phyloP scores from a whole-genome alignment of 2,329 filamentous ascomycete species.

The Sporothrix variecibatus region DNA sequence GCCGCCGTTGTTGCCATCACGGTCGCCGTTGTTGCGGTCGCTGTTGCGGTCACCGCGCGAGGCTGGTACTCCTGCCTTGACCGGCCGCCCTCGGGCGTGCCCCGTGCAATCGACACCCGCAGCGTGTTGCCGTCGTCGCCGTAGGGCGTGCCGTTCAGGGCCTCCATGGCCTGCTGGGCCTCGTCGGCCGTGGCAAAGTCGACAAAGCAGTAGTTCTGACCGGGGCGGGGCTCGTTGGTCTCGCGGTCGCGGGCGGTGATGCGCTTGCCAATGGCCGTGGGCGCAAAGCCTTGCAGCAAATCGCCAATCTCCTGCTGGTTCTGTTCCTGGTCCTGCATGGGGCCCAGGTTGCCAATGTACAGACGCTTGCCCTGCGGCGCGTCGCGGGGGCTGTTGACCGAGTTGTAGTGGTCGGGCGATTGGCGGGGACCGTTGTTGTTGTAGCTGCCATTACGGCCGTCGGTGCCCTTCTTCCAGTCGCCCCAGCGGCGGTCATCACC shows the following conservation, averaged over 20 bases:
- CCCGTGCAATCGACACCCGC: constrained; percentile 21
- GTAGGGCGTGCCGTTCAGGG: constrained; percentile 41
- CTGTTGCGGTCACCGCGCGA: neutral
- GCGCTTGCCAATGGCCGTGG: constrained; percentile 49
- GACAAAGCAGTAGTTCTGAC: constrained; percentile 67
- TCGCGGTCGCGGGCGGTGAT: constrained; percentile 62
- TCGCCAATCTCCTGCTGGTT: constrained; percentile 50
- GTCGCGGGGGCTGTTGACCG: constrained; percentile 29
- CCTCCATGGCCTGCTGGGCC: constrained; percentile 49
- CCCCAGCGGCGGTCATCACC: constrained; percentile 44
- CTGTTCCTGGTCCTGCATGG: constrained; percentile 51
- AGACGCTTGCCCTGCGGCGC: constrained; percentile 44
- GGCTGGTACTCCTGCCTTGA: neutral
- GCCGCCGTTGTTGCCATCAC: neutral
- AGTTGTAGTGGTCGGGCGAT: constrained; percentile 33
- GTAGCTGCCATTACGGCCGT: neutral
- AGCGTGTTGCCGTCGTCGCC: constrained; percentile 15
- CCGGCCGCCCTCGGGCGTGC: neutral
- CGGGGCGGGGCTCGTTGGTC: constrained; percentile 48
- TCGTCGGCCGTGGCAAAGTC: constrained; percentile 59
- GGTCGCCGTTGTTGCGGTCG: neutral
- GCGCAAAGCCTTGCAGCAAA: constrained; percentile 50
- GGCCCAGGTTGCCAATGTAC: constrained; percentile 54
- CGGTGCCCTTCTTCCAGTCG: constrained; percentile 41
- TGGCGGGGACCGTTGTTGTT: constrained; percentile 26